Base-by-base conservation (phyloP, 2,329 filamentous ascomycete genomes). In the Fusarium nodosum region DNA sequence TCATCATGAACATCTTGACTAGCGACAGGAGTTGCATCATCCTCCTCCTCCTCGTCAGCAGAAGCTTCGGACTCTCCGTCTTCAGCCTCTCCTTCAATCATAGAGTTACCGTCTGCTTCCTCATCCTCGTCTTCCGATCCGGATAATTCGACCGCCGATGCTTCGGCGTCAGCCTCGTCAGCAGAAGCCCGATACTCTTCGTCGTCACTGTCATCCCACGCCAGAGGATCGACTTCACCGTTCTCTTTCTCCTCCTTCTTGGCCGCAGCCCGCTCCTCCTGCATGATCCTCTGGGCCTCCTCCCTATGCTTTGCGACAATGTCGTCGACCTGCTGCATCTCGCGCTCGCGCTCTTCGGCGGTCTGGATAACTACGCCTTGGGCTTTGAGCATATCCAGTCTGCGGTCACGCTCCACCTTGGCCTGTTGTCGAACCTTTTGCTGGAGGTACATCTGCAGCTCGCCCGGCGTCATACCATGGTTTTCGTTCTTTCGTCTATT, bases 301-400 rank as follows among this genome's bases (percentile, higher is more conserved):
- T 89, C 85, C 60, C 94, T 87, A 22, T 94, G 95, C 74, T 91
- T 94, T 48, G 95, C 91, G 28, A 98, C 88, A 64, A 98, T 87
- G 74, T 97, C 91, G 72, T 98, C 96, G 15, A 97, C 89, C 62
- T 94, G 89, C 60, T 92, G 89, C 78, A 93, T 88, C 77, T 97
- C 91, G 34, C 88, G 88, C 75, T 94, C 92, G 22, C 93, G 89
- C 78, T 99, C 94, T 79, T 97, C 95, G 3, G 90, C 88, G 1
- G 93, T 97, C 77, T 94, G 91, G 20, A 98, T 84, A 26, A 91
- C 83, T 28, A 97, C 86, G 10, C 96, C 96, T 79, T 92, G 93
- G 13, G 91, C 90, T 74, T 88, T 89, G 41, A 99, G 85, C 71
- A 90, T 86, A 58, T 93, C 89, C 22, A 98, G 86, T 57, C 91